A percentile compares a stretch with the other conserved stretches of the same genome.
Evolutionary conservation across 345 rosid genomes (phyloP).

Genomic region (Heritiera fomes): DNA sequence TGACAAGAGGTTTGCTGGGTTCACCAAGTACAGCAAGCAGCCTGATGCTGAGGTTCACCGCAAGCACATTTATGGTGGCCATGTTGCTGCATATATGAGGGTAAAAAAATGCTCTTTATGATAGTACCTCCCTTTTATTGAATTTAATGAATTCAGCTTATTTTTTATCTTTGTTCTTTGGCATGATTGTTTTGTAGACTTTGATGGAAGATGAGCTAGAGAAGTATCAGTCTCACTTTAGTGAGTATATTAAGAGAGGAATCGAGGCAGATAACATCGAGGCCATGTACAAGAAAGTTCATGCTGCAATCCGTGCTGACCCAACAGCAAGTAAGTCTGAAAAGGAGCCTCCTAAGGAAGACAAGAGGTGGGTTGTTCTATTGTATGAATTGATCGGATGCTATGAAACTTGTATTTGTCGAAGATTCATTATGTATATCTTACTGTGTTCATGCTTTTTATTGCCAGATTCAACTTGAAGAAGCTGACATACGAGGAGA

Average conservation of each 20-base stretch:
- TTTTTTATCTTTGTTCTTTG: not conserved
- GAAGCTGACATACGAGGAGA: constrained; percentile 79
- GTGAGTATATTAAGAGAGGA: constrained; percentile 56
- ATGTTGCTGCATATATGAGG: constrained; percentile 76
- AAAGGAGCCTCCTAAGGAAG: constrained; percentile 55
- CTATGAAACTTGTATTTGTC: not conserved
- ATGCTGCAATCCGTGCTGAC: constrained; percentile 76
- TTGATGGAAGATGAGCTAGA: constrained; percentile 66
- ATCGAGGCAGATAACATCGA: constrained; percentile 58
- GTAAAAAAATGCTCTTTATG: constrained; percentile 34
- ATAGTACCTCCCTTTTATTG: not conserved
- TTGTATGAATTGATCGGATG: not conserved
- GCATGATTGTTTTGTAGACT: constrained; percentile 33
- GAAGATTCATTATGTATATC: not conserved
- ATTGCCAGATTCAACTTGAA: constrained; percentile 67
- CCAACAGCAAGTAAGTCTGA: constrained; percentile 51
- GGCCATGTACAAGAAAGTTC: constrained; percentile 64
- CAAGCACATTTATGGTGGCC: constrained; percentile 81
- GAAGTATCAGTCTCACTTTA: constrained; percentile 68
- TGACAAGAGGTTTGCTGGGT: constrained; percentile 88
- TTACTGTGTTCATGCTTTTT: not conserved
- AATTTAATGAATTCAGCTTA: not conserved
- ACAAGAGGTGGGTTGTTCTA: constrained; percentile 47
- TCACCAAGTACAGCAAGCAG: constrained; percentile 63
- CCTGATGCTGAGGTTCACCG: constrained; percentile 79